A percentile compares a stretch with the other conserved stretches of the same genome.
Evolutionary conservation across 176 grass and related monocot genomes (phyloP).

Genomic region (Saccharum spontaneum): DNA sequence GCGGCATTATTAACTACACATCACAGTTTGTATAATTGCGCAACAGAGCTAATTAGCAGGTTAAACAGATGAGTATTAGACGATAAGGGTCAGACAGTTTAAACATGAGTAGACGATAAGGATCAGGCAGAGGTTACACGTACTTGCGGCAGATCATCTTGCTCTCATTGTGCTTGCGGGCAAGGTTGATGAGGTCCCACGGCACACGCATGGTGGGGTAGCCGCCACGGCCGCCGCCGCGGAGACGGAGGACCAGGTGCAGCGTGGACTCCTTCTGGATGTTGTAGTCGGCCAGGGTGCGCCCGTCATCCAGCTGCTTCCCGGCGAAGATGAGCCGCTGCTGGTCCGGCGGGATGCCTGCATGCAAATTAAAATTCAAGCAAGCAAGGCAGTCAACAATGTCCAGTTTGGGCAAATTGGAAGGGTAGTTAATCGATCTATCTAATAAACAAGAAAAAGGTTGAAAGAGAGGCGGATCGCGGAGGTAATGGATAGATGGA

Average conservation of each 20-base stretch:
- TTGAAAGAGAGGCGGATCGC: too few species aligned
- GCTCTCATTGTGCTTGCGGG: background rate
- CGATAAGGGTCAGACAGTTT: too few species aligned
- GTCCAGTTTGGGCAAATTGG: background rate
- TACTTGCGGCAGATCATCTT: conserved; percentile 28
- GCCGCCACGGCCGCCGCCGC: conserved; percentile 33
- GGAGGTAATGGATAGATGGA: background rate
- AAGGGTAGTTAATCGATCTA: background rate
- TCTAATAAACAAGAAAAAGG: too few species aligned
- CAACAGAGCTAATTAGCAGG: too few species aligned
- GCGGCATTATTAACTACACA: too few species aligned
- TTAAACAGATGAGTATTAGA: too few species aligned
- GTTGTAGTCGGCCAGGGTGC: conserved; percentile 54
- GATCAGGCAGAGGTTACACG: background rate
- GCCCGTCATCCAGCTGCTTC: conserved; percentile 61
- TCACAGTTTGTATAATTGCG: too few species aligned
- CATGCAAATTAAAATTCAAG: background rate
- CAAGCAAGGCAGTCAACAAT: background rate
- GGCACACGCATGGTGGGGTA: background rate
- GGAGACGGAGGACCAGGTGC: conserved; percentile 55
- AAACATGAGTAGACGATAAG: too few species aligned
- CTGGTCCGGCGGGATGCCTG: conserved; percentile 52
- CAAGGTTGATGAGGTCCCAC: conserved; percentile 8
- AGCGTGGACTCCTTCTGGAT: conserved; percentile 65
- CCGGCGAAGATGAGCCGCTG: conserved; percentile 68